Conservation (phyloP, 1,284 basidiomycete species). For the Marasmius sp. region DNA sequence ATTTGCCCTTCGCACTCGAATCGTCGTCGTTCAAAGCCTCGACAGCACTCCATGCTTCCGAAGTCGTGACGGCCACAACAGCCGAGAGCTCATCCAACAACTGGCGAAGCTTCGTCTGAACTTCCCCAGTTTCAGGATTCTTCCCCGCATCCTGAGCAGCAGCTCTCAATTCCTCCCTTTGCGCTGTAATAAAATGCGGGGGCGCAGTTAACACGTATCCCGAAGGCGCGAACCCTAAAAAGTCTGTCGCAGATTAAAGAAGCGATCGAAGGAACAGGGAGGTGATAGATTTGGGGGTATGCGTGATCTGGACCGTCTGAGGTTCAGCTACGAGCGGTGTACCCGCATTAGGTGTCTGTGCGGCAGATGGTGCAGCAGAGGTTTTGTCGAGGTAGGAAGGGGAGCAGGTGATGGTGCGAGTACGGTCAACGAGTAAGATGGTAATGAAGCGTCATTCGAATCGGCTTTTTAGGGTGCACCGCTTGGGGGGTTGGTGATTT, state of each 20-base stretch:
- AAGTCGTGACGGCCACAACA: constrained; percentile 60
- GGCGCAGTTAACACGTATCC: constrained; percentile 89
- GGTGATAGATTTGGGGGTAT: constrained; percentile 45
- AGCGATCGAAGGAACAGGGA: constrained; percentile 87
- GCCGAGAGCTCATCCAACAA: constrained; percentile 86
- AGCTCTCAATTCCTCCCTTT: constrained; percentile 70
- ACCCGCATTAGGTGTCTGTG: constrained; percentile 70
- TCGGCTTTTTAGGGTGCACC: constrained; percentile 77
- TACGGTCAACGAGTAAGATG: constrained; percentile 86
- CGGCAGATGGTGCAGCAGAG: constrained; percentile 69
- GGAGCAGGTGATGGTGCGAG: constrained; percentile 73
- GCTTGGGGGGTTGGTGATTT: constrained; percentile 59
- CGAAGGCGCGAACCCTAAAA: constrained; percentile 81
- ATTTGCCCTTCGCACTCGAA: constrained; percentile 20
- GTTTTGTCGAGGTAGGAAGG: constrained; percentile 54
- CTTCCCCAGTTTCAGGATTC: neutral
- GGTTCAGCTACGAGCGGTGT: constrained; percentile 79
- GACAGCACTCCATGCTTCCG: constrained; percentile 38
- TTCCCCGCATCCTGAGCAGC: constrained; percentile 80
- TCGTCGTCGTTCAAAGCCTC: neutral
- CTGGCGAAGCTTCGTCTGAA: constrained; percentile 70
- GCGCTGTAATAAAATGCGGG: constrained; percentile 68
- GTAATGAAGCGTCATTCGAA: constrained; percentile 68
- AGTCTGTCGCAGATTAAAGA: constrained; percentile 87
- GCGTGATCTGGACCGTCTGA: constrained; percentile 69